Evolutionary conservation across 495 filamentous ascomycete species (phyloP).

Genomic region (Aspergillus campestris): DNA sequence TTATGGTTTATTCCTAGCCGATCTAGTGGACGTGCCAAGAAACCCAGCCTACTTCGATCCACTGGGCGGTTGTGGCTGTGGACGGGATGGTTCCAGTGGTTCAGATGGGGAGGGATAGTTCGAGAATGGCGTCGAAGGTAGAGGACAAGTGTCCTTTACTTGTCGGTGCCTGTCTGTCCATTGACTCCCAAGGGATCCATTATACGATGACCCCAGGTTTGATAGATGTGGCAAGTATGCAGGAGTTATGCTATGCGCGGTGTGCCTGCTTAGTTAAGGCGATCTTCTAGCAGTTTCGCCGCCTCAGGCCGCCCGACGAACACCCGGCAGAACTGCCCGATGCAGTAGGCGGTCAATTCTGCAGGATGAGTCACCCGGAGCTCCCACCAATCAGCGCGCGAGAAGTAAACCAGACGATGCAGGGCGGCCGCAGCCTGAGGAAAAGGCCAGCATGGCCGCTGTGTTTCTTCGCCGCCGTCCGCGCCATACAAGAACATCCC

Average conservation of each 20-base stretch:
- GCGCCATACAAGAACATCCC: slow-evolving; percentile 18
- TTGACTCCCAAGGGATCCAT: too few relatives aligned
- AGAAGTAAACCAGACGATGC: slow-evolving; percentile 34
- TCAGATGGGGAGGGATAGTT: too few relatives aligned
- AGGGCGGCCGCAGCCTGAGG: slow-evolving; percentile 2
- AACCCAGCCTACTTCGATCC: too few relatives aligned
- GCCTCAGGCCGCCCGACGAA: slow-evolving; percentile 1
- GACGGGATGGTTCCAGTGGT: too few relatives aligned
- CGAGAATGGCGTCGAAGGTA: too few relatives aligned
- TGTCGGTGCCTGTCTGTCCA: not conserved
- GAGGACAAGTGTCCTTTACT: slow-evolving; percentile 2
- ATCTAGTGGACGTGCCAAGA: too few relatives aligned
- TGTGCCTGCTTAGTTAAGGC: too few relatives aligned
- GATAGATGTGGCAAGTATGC: too few relatives aligned
- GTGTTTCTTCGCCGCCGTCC: slow-evolving; percentile 16
- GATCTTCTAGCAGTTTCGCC: slow-evolving; percentile 19
- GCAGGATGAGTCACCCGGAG: slow-evolving; percentile 17
- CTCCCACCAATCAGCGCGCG: slow-evolving; percentile 29
- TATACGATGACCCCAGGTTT: too few relatives aligned
- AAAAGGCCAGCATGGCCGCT: slow-evolving; percentile 45
- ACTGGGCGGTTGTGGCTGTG: too few relatives aligned
- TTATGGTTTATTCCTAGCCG: too few relatives aligned
- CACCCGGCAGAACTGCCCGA: slow-evolving; percentile 3
- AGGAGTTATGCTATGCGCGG: too few relatives aligned
- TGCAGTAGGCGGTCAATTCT: slow-evolving; percentile 21